Evolutionary conservation across 2,329 filamentous ascomycete genomes (phyloP).

Genomic region (Didymella keratinophila): DNA sequence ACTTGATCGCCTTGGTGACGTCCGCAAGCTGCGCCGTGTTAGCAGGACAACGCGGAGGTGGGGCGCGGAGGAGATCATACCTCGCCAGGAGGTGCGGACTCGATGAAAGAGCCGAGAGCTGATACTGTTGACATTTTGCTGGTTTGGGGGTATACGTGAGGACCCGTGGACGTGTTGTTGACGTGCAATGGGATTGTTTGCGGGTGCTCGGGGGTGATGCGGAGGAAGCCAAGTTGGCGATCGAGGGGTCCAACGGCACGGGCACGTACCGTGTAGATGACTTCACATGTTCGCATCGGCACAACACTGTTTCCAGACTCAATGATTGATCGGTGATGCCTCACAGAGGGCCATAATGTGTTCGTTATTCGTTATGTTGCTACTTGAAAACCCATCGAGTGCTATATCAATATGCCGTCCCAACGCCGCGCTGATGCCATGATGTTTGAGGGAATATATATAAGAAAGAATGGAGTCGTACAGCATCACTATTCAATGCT

Average conservation of each 20-base stretch:
- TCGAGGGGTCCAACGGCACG: slow-evolving; percentile 31
- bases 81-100: slow-evolving; percentile 95
- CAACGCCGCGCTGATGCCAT: slow-evolving; percentile 40
- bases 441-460: slow-evolving; percentile 7
- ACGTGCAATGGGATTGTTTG: slow-evolving; percentile 19
- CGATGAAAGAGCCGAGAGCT: slow-evolving; percentile 77
- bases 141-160: not conserved
- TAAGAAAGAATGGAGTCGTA: slow-evolving; percentile 1
- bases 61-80: slow-evolving; percentile 60
- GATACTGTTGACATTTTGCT: slow-evolving; percentile 46
- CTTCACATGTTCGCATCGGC: not conserved
- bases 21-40: slow-evolving; percentile 73
- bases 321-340: not conserved
- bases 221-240: slow-evolving; percentile 36
- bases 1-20: slow-evolving; percentile 91
- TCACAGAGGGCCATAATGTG: not conserved
- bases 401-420: slow-evolving; percentile 6
- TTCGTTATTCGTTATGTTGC: not conserved
- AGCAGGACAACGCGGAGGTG: slow-evolving; percentile 22
- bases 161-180: slow-evolving; percentile 5
- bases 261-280: slow-evolving; percentile 11
- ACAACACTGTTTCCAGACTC: not conserved
- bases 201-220: slow-evolving; percentile 24
- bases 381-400: slow-evolving; percentile 11
- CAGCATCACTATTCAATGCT: slow-evolving; percentile 75